Conservation (phyloP, 164 flowering plant species). For the Chimonanthus praecox region DNA sequence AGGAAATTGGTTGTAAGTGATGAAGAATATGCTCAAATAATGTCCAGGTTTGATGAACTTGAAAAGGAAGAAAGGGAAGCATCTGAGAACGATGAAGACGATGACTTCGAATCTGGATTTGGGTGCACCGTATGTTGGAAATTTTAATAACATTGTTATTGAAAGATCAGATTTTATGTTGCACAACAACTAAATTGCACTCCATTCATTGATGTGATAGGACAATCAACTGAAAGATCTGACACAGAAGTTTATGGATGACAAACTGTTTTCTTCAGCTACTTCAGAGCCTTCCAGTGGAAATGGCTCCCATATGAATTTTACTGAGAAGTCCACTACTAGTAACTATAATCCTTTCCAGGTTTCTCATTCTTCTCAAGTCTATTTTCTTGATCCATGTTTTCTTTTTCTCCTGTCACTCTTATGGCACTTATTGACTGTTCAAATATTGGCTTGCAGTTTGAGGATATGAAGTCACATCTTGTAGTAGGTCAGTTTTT, state of each 20-base stretch:
- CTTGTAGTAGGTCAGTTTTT: slow-evolving; percentile 35
- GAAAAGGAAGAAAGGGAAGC: slow-evolving; percentile 60
- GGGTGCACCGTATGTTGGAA: slow-evolving; percentile 12
- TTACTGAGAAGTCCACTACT: slow-evolving; percentile 18
- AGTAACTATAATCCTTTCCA: slow-evolving; percentile 1
- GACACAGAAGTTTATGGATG: slow-evolving; percentile 10
- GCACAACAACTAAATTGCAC: not conserved
- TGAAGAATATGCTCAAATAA: slow-evolving; percentile 57
- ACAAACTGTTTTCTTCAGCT: not conserved
- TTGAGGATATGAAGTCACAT: slow-evolving; percentile 25
- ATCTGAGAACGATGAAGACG: slow-evolving; percentile 15
- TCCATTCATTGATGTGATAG: slow-evolving; percentile 6
- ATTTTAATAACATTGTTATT: slow-evolving; percentile 13
- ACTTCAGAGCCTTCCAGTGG: slow-evolving; percentile 6
- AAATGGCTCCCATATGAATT: slow-evolving; percentile 6
- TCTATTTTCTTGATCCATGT: not conserved
- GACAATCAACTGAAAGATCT: slow-evolving; percentile 10
- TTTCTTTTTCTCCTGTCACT: not conserved
- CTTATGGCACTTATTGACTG: not conserved
- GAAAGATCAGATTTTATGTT: not conserved
- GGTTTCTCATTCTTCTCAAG: slow-evolving; percentile 1
- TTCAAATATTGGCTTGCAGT: slow-evolving; percentile 26
- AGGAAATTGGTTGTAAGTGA: slow-evolving; percentile 32
- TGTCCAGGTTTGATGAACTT: slow-evolving; percentile 69
- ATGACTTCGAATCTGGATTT: slow-evolving; percentile 5